Evolutionary conservation across 1,284 basidiomycete genomes (phyloP), one percentile per base, ranked within the genome.

Genomic region (Waitea zeae): DNA sequence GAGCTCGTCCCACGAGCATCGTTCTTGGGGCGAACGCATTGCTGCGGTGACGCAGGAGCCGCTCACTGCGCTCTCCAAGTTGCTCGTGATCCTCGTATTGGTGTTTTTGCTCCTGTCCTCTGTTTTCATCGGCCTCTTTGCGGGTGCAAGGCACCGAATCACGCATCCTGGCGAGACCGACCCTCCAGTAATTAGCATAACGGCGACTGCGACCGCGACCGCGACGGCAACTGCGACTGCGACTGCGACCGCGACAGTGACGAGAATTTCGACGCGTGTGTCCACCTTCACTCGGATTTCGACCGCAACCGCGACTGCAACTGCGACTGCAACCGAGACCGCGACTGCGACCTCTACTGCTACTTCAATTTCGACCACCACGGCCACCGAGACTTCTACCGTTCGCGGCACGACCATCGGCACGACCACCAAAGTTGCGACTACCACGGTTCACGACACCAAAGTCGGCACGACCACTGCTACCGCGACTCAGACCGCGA

Each of bases 61-160:
- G 2, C 65, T 90, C 22, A 87, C 86, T 0, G 66, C 75, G n/a
- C 66, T 95, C 40, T 81, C 88, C 38, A 82, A 87, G 57, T 61
- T 88, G 36, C 70, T 97, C 1, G 70, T 87, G 12, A 61, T 77
- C 12, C 56, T 83, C 32, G 69, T 73, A 0, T 65, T 97, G 39
- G 47, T 84, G 20, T 64, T 96, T 36, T 65, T 97, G 5, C 62
- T 96, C 24, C 61, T 92, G 34, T 73, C 74, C 41, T 80, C 83
- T 14, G 70, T 88, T 15, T 93, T 95, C 55, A 76, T 92, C 42
- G 93, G 93, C 6, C 64, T 98, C 4, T 97, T 93, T 54, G 81
- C 83, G 17, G 88, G 87, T 4, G 76, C 81, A 1, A 75, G 88
- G 48, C 73, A 79, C 48, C 76, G 74, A 42, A 64, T 89, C 38